Percentiles rank a stretch among this genome's conserved stretches.
These are phyloP conservation scores for Fusarium napiforme DNA, from an alignment of 2,329 filamentous ascomycete genomes.

Conservation along the genomic window DNA sequence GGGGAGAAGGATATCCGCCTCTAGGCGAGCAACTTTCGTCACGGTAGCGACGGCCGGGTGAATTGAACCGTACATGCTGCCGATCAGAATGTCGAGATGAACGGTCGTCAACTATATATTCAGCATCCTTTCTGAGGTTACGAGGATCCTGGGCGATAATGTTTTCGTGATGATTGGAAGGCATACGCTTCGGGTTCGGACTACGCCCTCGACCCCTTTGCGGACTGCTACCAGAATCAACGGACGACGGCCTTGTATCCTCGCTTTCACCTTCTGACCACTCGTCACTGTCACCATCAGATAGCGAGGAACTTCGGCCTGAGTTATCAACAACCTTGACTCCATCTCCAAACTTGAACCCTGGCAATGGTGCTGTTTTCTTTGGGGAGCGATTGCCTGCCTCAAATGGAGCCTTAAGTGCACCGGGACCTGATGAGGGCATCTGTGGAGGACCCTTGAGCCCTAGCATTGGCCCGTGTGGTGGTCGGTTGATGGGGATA, in stretches of 20 bases:
- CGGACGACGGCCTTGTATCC: slow-evolving; percentile 28
- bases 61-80: slow-evolving; percentile 21
- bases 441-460: not conserved
- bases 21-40: slow-evolving; percentile 17
- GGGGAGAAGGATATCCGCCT: slow-evolving; percentile 3
- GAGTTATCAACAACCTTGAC: slow-evolving; percentile 7
- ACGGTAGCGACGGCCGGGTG: slow-evolving; percentile 5
- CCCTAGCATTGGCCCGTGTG: not conserved
- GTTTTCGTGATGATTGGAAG: slow-evolving; percentile 3
- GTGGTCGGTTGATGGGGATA: slow-evolving; percentile 11
- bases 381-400: not conserved
- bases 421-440: not conserved
- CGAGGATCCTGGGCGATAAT: slow-evolving; percentile 11
- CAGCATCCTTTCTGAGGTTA: not conserved
- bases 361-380: slow-evolving; percentile 2
- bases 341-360: not conserved
- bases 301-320: slow-evolving; percentile 20
- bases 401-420: not conserved
- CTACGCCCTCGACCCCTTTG: slow-evolving; percentile 17
- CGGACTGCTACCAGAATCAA: slow-evolving; percentile 17
- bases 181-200: slow-evolving; percentile 7
- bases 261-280: slow-evolving; percentile 29
- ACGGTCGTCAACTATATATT: not conserved
- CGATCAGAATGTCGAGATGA: not conserved
- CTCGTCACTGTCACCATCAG: slow-evolving; percentile 1